Evolutionary conservation across 176 grass and related monocot genomes (phyloP).

Genomic region (Saccharum officinarum): DNA sequence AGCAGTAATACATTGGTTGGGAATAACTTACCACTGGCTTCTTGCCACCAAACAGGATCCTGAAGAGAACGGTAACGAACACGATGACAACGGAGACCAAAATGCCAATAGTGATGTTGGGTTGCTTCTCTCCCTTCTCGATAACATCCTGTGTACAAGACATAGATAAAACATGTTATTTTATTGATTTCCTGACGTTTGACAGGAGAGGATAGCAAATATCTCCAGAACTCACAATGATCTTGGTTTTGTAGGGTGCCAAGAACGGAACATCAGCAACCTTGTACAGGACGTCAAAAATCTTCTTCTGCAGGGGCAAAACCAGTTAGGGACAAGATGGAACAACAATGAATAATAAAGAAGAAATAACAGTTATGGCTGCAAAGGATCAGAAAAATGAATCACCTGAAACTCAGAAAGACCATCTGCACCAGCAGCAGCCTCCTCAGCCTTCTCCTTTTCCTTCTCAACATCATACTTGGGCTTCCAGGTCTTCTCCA

Average conservation of each 20-base stretch:
- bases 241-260: conserved; percentile 86
- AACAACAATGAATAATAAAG: not conserved
- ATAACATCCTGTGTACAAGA: conserved; percentile 65
- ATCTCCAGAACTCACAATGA: conserved; percentile 59
- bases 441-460: conserved; percentile 81
- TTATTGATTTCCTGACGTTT: not conserved
- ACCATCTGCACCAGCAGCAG: conserved; percentile 39
- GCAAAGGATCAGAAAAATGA: not conserved
- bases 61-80: conserved; percentile 58
- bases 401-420: conserved; percentile 84
- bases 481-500: conserved; percentile 83
- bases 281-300: conserved; percentile 85
- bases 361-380: not conserved
- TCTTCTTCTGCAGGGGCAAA: conserved; percentile 68
- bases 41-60: conserved; percentile 66
- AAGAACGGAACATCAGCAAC: conserved; percentile 73
- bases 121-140: conserved; percentile 95
- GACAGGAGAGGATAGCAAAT: not conserved
- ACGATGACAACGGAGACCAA: conserved; percentile 64
- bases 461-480: conserved; percentile 96
- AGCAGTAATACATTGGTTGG: not conserved
- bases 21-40: conserved; percentile 57
- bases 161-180: conserved; percentile 7
- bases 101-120: conserved; percentile 75
- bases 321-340: conserved; percentile 21